A percentile compares a stretch with the other conserved stretches of the same genome.
These are phyloP conservation scores for Osmanthus fragrans DNA, from an alignment of 257 asterid genomes.

Conservation along the genomic window DNA sequence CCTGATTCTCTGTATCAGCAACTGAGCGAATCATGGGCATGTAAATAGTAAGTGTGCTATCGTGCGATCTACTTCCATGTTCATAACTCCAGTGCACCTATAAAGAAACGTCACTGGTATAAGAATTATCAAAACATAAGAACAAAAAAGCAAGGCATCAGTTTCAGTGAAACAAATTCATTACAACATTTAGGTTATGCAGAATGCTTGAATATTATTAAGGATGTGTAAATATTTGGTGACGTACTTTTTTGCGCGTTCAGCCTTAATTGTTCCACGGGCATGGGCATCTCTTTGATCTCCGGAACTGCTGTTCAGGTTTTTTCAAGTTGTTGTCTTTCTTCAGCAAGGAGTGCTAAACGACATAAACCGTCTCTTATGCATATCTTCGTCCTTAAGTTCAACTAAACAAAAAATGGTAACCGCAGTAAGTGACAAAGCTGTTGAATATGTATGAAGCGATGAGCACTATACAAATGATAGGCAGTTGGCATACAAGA, in stretches of 20 bases:
- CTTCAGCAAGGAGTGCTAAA: conserved; percentile 84
- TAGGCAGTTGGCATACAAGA: background rate
- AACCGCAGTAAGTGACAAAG: background rate
- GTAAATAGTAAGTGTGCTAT: background rate
- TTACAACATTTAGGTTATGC: background rate
- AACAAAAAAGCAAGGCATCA: background rate
- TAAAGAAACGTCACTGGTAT: background rate
- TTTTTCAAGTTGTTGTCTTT: conserved; percentile 50
- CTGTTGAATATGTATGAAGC: background rate
- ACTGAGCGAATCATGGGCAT: background rate
- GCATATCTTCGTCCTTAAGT: conserved; percentile 74
- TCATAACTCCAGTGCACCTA: background rate
- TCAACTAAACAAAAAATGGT: conserved; percentile 62
- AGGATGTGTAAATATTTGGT: background rate
- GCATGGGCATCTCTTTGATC: conserved; percentile 36
- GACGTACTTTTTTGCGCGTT: conserved; percentile 38
- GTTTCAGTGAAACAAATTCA: background rate
- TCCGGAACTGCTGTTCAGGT: conserved; percentile 32
- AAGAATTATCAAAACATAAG: background rate
- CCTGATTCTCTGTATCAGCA: background rate
- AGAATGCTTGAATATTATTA: background rate
- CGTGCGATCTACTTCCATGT: background rate
- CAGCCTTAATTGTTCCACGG: conserved; percentile 23
- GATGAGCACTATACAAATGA: background rate
- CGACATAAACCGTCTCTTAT: conserved; percentile 92